These are phyloP conservation scores for Mucor plumbeus DNA, from an alignment of 371 early-diverging fungal genomes.

Conservation along the genomic window DNA sequence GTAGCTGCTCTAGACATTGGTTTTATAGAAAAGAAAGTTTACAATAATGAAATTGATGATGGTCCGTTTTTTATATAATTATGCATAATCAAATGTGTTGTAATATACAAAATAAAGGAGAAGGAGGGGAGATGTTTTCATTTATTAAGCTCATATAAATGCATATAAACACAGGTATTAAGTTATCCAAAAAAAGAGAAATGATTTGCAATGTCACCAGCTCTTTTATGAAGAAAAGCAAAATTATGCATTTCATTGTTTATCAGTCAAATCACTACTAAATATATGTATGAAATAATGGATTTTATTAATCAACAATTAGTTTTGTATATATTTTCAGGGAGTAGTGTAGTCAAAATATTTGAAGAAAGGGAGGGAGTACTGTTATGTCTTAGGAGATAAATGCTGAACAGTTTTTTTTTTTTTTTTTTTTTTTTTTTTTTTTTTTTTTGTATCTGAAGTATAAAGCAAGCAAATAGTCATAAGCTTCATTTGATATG, in stretches of 20 bases:
- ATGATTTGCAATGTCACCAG: too few relatives aligned
- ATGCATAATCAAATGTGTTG: background rate
- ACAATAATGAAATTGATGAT: background rate
- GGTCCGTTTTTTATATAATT: slow-evolving; percentile 1
- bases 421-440: background rate
- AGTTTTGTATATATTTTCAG: too few relatives aligned
- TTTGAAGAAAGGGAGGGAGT: too few relatives aligned
- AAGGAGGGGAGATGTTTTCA: background rate
- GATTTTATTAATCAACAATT: too few relatives aligned
- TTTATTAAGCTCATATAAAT: background rate
- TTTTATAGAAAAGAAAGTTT: background rate
- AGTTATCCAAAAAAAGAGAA: too few relatives aligned
- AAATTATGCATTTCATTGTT: too few relatives aligned
- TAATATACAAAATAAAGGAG: background rate
- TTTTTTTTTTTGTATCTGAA: background rate
- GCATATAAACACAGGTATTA: too few relatives aligned
- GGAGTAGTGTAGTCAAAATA: too few relatives aligned
- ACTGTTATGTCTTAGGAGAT: too few relatives aligned
- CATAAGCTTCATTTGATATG: background rate
- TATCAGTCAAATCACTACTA: too few relatives aligned
- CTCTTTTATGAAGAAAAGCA: too few relatives aligned
- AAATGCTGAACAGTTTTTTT: background rate
- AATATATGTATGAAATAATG: too few relatives aligned
- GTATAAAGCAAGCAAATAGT: background rate
- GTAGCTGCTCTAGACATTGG: slow-evolving; percentile 12